Base-by-base conservation (phyloP, 2,329 filamentous ascomycete species). In the Talaromyces sp. region DNA sequence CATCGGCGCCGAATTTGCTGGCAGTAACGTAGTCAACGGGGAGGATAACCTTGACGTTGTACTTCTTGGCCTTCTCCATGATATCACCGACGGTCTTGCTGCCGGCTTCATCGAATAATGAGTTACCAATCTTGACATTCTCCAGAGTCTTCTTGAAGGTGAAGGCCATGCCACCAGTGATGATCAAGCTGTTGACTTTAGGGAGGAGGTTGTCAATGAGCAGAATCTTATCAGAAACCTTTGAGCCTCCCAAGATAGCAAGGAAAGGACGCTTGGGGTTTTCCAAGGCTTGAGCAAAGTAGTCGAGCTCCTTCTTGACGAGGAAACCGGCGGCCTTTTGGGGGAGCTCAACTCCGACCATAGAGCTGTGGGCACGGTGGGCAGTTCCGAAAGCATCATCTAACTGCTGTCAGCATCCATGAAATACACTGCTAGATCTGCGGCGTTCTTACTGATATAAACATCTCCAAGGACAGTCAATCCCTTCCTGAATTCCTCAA, bases 71-170 rank as follows among this genome's bases (percentile, higher is more conserved):
- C 86, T 97, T 99, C 78, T 93, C 88, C 63, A 96, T 83, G 64
- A 99, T 84, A 68, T 89, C 81, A 62, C 82, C 85, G 60, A 97
- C 93, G 41, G 89, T 97, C 86, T 97, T 91, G 81, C 88, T 84
- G 67, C 94, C 94, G 54, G 88, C 88, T 81, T 97, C 90, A 69
- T 99, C 94, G 74, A 96, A 99, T 69, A 99, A 84, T 54, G 81
- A 94, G 80, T 86, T 86, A 62, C 94, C 94, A 66, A 99, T 99
- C 76, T 87, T 84, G 70, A 97, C 87, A 73, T 84, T 82, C 78
- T 97, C 85, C 58, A 97, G 84, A n/a, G 91, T 93, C 85, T 99
- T 99, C 85, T 97, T 97, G 85, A 99, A 99, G 69, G 94, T 99
- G 81, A 97, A 99, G 63, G 94, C 92, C 94, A 99, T 99, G 69